These are phyloP conservation scores for Fusarium oxysporum DNA, from an alignment of 2,329 filamentous ascomycete genomes.

Conservation along the genomic window DNA sequence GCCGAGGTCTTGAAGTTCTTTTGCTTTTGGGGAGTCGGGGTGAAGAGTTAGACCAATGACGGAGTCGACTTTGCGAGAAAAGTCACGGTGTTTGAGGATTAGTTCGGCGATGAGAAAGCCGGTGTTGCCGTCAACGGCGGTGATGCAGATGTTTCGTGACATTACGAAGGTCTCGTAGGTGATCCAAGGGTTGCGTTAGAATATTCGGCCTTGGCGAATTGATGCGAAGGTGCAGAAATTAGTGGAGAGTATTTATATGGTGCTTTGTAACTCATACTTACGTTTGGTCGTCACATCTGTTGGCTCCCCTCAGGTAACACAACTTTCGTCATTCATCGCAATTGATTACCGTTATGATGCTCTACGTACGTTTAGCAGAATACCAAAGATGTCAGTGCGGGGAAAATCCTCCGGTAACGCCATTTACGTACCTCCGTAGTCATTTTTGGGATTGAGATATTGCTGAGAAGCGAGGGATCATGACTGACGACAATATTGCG, in stretches of 20 bases:
- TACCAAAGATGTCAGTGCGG: neutral
- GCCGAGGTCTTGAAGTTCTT: conserved; percentile 10
- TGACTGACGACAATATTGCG: conserved; percentile 20
- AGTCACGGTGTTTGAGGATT: conserved; percentile 56
- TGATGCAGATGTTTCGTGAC: conserved; percentile 62
- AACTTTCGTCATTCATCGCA: neutral
- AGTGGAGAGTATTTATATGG: neutral
- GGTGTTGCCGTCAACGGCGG: conserved; percentile 62
- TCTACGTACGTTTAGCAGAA: neutral
- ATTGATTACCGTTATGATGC: neutral
- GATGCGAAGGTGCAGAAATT: neutral
- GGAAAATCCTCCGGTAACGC: neutral
- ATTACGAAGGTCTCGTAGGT: conserved; percentile 42
- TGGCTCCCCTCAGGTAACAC: neutral
- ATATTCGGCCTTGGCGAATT: neutral
- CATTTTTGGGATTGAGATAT: neutral
- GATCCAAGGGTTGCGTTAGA: neutral
- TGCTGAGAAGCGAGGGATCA: neutral
- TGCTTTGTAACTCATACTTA: too few relatives aligned
- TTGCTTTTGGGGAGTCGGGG: conserved; percentile 43
- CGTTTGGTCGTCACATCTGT: neutral
- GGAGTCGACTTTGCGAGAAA: conserved; percentile 55
- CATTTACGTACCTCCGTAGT: conserved; percentile 1
- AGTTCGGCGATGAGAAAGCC: conserved; percentile 64
- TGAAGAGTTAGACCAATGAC: conserved; percentile 57